Percentiles rank a stretch among this genome's conserved stretches.
These are phyloP conservation scores for Epichloe uncinata DNA, from an alignment of 2,329 filamentous ascomycete genomes.

Conservation along the genomic window DNA sequence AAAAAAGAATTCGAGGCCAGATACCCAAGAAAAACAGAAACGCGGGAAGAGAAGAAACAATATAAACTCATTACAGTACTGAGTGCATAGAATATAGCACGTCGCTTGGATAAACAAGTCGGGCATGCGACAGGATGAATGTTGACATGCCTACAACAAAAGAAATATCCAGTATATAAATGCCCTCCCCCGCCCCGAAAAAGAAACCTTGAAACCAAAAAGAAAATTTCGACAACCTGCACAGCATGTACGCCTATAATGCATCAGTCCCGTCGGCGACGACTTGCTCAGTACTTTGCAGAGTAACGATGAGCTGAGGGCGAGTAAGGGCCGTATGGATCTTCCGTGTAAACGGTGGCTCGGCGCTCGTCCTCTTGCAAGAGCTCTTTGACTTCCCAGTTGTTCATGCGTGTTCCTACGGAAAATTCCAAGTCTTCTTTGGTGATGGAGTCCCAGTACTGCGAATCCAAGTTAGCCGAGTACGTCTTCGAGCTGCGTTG, in stretches of 20 bases:
- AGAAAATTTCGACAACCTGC: not conserved
- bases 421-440: conserved; percentile 97
- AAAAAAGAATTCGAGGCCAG: too few species aligned
- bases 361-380: conserved; percentile 70
- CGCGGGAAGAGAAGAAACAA: not conserved
- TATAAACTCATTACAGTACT: not conserved
- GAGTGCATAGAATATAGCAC: too few species aligned
- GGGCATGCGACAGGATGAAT: not conserved
- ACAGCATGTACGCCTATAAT: not conserved
- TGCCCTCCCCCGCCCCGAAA: not conserved
- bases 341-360: conserved; percentile 57
- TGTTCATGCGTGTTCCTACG: conserved; percentile 87
- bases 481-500: not conserved
- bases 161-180: too few species aligned
- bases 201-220: not conserved
- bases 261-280: conserved; percentile 6
- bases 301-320: conserved; percentile 31
- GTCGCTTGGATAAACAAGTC: not conserved
- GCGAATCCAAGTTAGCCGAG: conserved; percentile 6
- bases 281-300: conserved; percentile 27
- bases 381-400: conserved; percentile 95
- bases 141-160: not conserved
- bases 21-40: not conserved
- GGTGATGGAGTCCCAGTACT: conserved; percentile 99
- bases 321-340: conserved; percentile 43